Evolutionary conservation across 805 yeast species (phyloP).

Genomic region (Kluyveromyces dobzhanskii): DNA sequence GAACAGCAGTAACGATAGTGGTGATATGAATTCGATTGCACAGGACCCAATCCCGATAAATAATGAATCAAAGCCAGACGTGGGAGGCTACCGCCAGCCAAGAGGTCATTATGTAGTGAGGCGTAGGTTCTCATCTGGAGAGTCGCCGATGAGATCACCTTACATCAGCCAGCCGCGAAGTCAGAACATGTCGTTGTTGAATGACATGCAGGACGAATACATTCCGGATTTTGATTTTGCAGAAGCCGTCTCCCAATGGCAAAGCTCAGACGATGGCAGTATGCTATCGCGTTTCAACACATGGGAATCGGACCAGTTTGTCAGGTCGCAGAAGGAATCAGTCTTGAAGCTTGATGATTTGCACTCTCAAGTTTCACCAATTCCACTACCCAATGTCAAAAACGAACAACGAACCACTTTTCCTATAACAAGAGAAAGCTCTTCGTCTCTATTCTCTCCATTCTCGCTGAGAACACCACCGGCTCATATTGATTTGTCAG

Average conservation of each 20-base stretch:
- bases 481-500: background rate
- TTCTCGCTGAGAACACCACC: conserved; percentile 1
- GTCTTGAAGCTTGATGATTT: conserved; percentile 3
- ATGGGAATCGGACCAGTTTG: conserved; percentile 3
- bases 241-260: conserved; percentile 43
- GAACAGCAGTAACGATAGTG: background rate
- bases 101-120: background rate
- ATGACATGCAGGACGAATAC: conserved; percentile 67
- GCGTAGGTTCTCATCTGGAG: conserved; percentile 5
- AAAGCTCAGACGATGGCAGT: conserved; percentile 13
- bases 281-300: conserved; percentile 2
- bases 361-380: conserved; percentile 9
- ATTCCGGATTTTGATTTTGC: conserved; percentile 61
- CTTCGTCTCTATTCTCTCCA: conserved; percentile 1
- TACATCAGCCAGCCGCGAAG: background rate
- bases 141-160: background rate
- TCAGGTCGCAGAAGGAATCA: conserved; percentile 1
- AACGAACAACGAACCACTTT: background rate
- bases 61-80: background rate
- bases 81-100: background rate
- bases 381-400: conserved; percentile 6
- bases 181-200: background rate
- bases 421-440: background rate
- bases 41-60: conserved; percentile 1
- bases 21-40: conserved; percentile 3